phyloP scores from a whole-genome alignment of 2,329 filamentous ascomycete species.

The Talaromyces sp. region DNA sequence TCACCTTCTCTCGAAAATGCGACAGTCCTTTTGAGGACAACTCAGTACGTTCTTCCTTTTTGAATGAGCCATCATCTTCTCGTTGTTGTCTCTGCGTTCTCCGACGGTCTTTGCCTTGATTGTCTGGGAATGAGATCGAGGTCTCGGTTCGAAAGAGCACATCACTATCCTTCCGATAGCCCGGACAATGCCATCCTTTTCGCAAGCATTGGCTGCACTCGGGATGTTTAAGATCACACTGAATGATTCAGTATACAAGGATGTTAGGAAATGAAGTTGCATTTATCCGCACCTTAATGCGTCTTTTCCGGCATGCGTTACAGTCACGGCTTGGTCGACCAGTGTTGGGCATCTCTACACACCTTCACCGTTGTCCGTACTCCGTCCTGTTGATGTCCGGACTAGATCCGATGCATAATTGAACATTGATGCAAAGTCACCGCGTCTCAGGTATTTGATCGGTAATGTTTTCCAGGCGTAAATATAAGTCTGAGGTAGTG shows the following conservation, averaged over 20 bases:
- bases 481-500: no score
- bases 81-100: neutral
- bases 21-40: neutral
- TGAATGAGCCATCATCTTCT: neutral
- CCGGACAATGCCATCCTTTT: constrained; percentile 6
- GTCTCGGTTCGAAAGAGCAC: constrained; percentile 15
- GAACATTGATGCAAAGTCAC: neutral
- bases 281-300: constrained; percentile 5
- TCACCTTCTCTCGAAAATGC: neutral
- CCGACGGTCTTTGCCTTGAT: neutral
- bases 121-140: neutral
- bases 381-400: neutral
- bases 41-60: neutral
- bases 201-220: constrained; percentile 11
- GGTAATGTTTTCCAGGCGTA: neutral
- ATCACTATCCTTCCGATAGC: constrained; percentile 9
- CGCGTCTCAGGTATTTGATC: neutral
- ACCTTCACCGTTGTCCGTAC: neutral
- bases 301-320: constrained; percentile 6
- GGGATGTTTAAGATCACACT: constrained; percentile 13
- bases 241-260: neutral
- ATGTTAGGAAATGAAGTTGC: neutral
- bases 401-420: neutral
- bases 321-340: constrained; percentile 10
- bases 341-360: constrained; percentile 9